Conservation (phyloP, 1,284 basidiomycete species). For the Naganishia sp. region DNA sequence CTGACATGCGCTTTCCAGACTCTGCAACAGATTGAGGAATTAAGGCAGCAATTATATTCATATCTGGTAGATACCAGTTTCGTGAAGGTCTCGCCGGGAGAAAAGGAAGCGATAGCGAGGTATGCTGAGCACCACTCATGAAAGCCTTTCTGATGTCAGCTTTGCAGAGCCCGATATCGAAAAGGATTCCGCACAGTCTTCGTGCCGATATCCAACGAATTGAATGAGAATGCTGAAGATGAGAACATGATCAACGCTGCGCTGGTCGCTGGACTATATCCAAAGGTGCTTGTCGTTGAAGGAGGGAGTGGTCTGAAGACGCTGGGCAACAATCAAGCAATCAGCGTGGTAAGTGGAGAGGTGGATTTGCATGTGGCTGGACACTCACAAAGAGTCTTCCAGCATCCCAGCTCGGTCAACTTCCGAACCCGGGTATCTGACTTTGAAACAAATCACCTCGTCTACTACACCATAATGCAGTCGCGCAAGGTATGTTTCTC, state of each 20-base stretch:
- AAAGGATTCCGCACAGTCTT: constrained; percentile 71
- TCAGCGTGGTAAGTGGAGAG: constrained; percentile 50
- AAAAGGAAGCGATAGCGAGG: constrained; percentile 73
- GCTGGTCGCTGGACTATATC: constrained; percentile 84
- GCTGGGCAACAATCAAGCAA: constrained; percentile 78
- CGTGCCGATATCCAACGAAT: constrained; percentile 69
- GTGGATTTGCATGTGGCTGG: background rate
- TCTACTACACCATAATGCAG: constrained; percentile 83
- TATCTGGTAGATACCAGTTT: constrained; percentile 83
- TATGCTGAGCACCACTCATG: constrained; percentile 43
- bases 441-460: constrained; percentile 72
- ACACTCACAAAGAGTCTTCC: constrained; percentile 48
- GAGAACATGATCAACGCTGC: constrained; percentile 74
- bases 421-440: constrained; percentile 68
- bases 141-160: background rate
- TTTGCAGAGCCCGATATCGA: constrained; percentile 68
- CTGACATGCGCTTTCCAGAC: constrained; percentile 61
- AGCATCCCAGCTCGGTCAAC: constrained; percentile 93
- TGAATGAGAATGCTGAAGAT: constrained; percentile 68
- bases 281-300: constrained; percentile 81
- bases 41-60: constrained; percentile 89
- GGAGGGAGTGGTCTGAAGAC: constrained; percentile 65
- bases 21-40: constrained; percentile 92
- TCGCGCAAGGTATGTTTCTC: constrained; percentile 41
- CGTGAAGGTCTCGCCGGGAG: constrained; percentile 67